Evolutionary conservation across 2,329 filamentous ascomycete genomes (phyloP), one percentile per base, ranked within the genome.

Genomic region (Penicillium brevicompactum): DNA sequence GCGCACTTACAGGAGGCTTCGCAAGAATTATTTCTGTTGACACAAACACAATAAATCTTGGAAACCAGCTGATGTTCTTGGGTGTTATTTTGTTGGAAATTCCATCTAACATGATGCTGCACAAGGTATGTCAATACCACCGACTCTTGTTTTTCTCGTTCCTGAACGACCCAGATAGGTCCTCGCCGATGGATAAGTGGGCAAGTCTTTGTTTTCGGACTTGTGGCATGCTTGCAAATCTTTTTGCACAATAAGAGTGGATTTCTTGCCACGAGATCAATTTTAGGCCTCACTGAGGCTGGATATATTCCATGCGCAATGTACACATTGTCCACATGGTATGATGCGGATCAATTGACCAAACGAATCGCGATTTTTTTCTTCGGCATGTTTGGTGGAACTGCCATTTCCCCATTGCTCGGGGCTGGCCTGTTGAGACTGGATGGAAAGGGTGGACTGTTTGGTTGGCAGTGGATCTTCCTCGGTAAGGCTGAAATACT

Each of bases 61-160:
- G 81, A 0, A 82, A 83, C 53, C 80, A 82, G 58, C 64, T 83
- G 8, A 80, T 83, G 78, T 82, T 80, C 56, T 68, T 80, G 31
- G 78, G 78, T 0, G 80, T 80, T 8, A 77, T 82, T 2, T 60
- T 80, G 2, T 63, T 82, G 1, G 80, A 83, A 53, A 82, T 83
- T 2, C 81, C 80, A 0, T 80, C 76, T 16, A 83, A 83, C 58
- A 72, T 83, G 58, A 30, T 69, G 1, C 51, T 70, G 4, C 65
- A 69, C 46, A 58, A 49, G 48, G 64, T 65, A 53, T 27, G 24
- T 24, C 13, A 18, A 2, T 24, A 7, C 10, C 2, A 16, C 22
- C 16, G 37, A 24, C 5, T 5, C 13, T 27, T 21, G 11, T 14
- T 16, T 16, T 7, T 2, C 78, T 72, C 53, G 5, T 30, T 5